A percentile compares a stretch with the other conserved stretches of the same genome.
These are phyloP conservation scores for Aspergillus sp. DNA, from an alignment of 2,329 filamentous ascomycete species.

Conservation along the genomic window DNA sequence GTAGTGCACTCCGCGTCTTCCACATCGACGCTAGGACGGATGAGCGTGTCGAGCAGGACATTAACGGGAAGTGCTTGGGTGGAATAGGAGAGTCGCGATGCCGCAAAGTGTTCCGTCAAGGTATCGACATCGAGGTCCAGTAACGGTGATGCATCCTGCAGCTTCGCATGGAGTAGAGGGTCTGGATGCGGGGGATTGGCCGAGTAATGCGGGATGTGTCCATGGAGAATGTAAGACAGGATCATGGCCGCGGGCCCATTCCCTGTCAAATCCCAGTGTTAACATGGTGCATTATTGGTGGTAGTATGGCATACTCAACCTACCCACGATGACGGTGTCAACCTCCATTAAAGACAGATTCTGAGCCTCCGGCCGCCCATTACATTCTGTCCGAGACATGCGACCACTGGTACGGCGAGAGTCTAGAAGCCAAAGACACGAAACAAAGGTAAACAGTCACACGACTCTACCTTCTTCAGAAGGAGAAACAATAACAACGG, in stretches of 20 bases:
- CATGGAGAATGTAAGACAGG: conserved; percentile 57
- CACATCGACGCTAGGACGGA: conserved; percentile 53
- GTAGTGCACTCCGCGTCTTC: conserved; percentile 45
- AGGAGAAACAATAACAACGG: conserved; percentile 11
- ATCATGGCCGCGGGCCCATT: conserved; percentile 58
- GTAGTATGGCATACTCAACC: conserved; percentile 13
- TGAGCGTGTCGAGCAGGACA: conserved; percentile 52
- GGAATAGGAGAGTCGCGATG: conserved; percentile 54
- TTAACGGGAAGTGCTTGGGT: conserved; percentile 56
- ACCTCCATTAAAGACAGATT: conserved; percentile 28
- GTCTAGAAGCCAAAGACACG: no score
- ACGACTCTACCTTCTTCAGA: conserved; percentile 13
- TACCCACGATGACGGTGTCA: conserved; percentile 41
- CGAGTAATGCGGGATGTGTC: conserved; percentile 52
- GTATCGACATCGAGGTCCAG: conserved; percentile 42
- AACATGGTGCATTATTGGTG: conserved; percentile 9
- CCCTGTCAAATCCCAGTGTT: conserved; percentile 32
- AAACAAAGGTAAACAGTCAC: background rate
- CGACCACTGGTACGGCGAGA: conserved; percentile 6
- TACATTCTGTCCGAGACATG: conserved; percentile 26
- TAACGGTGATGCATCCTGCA: conserved; percentile 42
- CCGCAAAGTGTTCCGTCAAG: conserved; percentile 52
- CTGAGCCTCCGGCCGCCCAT: conserved; percentile 17
- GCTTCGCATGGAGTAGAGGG: conserved; percentile 49
- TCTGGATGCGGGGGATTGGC: conserved; percentile 49